Base-by-base conservation (phyloP, 1,284 basidiomycete species). In the Cryptococcus maquisensis region DNA sequence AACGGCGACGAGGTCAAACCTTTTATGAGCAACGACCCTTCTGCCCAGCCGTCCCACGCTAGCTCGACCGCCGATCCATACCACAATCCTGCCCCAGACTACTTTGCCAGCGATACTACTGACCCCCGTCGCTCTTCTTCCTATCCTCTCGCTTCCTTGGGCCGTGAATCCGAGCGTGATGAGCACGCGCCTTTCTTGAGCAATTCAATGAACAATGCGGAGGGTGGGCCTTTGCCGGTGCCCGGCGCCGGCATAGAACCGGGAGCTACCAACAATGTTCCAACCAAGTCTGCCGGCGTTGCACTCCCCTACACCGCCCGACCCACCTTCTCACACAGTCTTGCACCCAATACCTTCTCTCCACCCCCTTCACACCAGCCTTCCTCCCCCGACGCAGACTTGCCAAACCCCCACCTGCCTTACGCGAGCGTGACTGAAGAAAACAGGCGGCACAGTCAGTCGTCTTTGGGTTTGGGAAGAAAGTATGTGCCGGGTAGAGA, bases 1-100 rank as follows among this genome's bases (percentile, higher is more conserved):
- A 57, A 49, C 7, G 64, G 62, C 6, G 62, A 59, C 13, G 64
- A 66, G 48, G 56, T 66, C 26, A 66, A 66, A 52, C 64, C 64
- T 3, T 66, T 50, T 46, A 18, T 42, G 35, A 39, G 54, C n/a
- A 2, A 26, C 43, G 39, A 47, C 9, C 36, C 53, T 9, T 9
- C 21, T 4, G 18, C 40, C 46, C 54, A 9, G 23, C 48, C 18
- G 46, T 42, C 35, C 38, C 8, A 26, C 13, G 13, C 45, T 16
- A 7, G 46, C 8, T 4, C 46, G 5, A 36, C 18, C 16, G 4
- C 7, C 6, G 32, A 23, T 16, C 20, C 15, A 8, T 47, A 24
- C 12, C n/a, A 15, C 24, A 32, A 5, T 28, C 20, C 23, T 8
- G 18, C 45, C 20, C 23, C 45, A 13, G 5, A 13, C 32, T 9